Evolutionary conservation across 345 rosid genomes (phyloP), one percentile per base, ranked within the genome.

Genomic region (Geranium brycei): DNA sequence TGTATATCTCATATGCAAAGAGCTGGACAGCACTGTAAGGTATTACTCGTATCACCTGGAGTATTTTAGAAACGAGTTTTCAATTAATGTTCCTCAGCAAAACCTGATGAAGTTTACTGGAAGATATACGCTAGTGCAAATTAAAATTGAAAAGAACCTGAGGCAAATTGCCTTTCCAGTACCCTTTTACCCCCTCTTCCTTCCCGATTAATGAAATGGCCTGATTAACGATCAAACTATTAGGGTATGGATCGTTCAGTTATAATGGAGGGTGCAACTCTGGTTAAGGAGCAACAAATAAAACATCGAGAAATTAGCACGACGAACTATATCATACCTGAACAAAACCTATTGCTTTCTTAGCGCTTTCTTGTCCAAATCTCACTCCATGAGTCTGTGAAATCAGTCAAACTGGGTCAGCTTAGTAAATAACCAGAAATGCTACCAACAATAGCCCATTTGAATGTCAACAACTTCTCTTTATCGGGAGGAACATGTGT

Each of bases 1-100:
- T 93, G 78, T 88, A 88, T 75, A 81, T 79, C 75, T 93, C 99
- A 67, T 93, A 93, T 14, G 96, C 91, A 69, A 88, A 84, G 58
- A 93, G 97, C 80, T 93, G 99, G 65, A 85, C 95, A 2, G 99
- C 97, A 47, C 95, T 90, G 65, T 93, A 93, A 67, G 99, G 99
- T 67, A 93, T 70, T 51, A 93, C 74, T 63, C 99, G 75, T 72
- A 93, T 82, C 69, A 93, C 91, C 99, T 92, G 82, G 64, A 72
- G n/a, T 51, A 62, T 19, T 63, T 65, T 69, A 28, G 53, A 70
- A 28, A 68, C 53, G 10, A 68, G 62, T 70, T 59, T 64, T 51
- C 70, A 58, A 69, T 53, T 57, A 69, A 59, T 60, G 55, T 5
- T 66, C 57, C 56, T 69, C 63, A 75, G 60, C 60, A 19, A 38